Evolutionary conservation across 495 filamentous ascomycete genomes (phyloP), one percentile per base, ranked within the genome.

Genomic region (Penicillium soppii): DNA sequence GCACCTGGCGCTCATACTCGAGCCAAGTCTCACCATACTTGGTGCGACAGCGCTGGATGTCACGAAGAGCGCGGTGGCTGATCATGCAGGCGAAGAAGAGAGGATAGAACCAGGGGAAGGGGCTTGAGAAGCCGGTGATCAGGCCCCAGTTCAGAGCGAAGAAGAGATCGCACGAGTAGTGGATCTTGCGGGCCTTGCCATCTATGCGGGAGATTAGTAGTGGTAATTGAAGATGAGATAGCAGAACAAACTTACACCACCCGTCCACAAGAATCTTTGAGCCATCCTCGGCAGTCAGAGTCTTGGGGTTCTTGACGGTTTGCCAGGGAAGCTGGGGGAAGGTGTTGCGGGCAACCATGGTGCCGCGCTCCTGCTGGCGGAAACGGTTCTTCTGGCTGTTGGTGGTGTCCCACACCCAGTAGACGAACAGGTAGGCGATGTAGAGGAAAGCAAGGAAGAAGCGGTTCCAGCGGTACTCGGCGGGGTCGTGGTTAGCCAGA

Each of bases 31-130:
- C 87, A 22, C 94, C 94, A 73, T 98, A 98, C 80, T 91, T 96
- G 63, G 72, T 78, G 33, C 83, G 79, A 73, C 94, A 98, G 48
- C 86, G 77, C 58, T 87, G 77, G 51, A 95, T 91, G 70, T 98
- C 94, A 48, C 94, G 82, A 63, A 76, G 76, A 17, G 90, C 87
- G 48, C 94, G 88, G 72, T 98, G 94, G 13, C 82, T 73, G 65
- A 98, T 97, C 94, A 98, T 97, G 60, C 70, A 74, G 20, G 77
- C 73, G 67, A 98, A 98, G 77, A 98, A 98, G 35, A 89, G 67
- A 10, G 91, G 89, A 61, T 97, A 95, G 69, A 98, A 98, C 92
- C 92, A 98, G 2, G 94, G 94, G 73, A 97, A 91, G 3, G 94
- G 92, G 67, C 83, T 89, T 17, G 73, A 76, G 70, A 86, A 86